Conservation (phyloP, 495 filamentous ascomycete species). For the Astrothelium subdiscretum region DNA sequence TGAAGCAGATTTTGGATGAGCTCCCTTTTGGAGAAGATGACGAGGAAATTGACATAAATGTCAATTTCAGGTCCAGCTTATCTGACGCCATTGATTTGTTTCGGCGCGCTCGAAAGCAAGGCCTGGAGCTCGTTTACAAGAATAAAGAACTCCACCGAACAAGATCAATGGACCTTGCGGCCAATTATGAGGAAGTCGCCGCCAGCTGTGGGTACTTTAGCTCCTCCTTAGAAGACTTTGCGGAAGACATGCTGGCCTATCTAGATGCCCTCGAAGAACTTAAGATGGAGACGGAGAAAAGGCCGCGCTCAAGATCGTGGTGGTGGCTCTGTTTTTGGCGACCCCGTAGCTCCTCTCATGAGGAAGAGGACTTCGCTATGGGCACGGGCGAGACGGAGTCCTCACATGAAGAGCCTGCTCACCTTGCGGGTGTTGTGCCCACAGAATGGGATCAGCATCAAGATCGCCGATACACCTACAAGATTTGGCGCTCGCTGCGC, state of each 20-base stretch:
- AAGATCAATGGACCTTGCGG: slow-evolving; percentile 59
- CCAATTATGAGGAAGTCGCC: slow-evolving; percentile 91
- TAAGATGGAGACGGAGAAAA: slow-evolving; percentile 52
- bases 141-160: slow-evolving; percentile 55
- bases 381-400: not conserved
- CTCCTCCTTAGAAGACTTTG: slow-evolving; percentile 78
- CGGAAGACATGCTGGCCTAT: slow-evolving; percentile 73
- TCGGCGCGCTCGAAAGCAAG: slow-evolving; percentile 56
- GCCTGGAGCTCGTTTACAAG: slow-evolving; percentile 66
- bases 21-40: slow-evolving; percentile 63
- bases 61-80: slow-evolving; percentile 65
- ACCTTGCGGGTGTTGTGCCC: not conserved
- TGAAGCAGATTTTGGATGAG: slow-evolving; percentile 78
- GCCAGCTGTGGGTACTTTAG: slow-evolving; percentile 93
- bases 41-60: slow-evolving; percentile 57
- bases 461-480: slow-evolving; percentile 30
- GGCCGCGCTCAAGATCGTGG: slow-evolving; percentile 55
- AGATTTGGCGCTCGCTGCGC: slow-evolving; percentile 46
- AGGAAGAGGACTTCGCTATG: not conserved
- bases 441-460: slow-evolving; percentile 4
- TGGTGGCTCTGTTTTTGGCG: slow-evolving; percentile 80
- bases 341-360: not conserved
- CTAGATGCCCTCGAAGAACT: slow-evolving; percentile 77
- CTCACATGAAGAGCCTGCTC: not conserved
- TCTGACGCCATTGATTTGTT: slow-evolving; percentile 70